Percentiles rank a stretch among this genome's conserved stretches.
phyloP scores from a whole-genome alignment of 225 moss, liverwort and hornwort genomes.

The Physcomitrellopsis africana region DNA sequence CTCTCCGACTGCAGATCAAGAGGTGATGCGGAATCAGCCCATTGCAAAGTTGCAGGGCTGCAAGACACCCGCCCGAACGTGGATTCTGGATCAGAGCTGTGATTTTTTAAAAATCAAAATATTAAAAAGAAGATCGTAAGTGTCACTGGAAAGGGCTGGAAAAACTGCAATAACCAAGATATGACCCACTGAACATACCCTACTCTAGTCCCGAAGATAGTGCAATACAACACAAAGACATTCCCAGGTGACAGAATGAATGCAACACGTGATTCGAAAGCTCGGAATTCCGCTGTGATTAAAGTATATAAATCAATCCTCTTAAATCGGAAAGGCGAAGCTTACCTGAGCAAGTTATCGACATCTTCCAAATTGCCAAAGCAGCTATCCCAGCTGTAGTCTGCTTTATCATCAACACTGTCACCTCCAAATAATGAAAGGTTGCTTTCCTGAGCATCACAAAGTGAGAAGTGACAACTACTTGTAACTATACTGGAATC shows the following conservation, averaged over 20 bases:
- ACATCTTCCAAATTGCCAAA: conserved; percentile 48
- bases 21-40: conserved; percentile 31
- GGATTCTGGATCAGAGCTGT: conserved; percentile 40
- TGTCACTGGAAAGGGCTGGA: not conserved
- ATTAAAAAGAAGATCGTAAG: not conserved
- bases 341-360: conserved; percentile 41
- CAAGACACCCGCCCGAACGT: conserved; percentile 31
- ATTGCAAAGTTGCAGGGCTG: conserved; percentile 35
- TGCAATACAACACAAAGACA: not conserved
- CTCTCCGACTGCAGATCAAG: conserved; percentile 32
- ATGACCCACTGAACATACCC: not conserved
- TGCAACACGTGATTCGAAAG: not conserved
- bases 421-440: conserved; percentile 35
- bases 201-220: not conserved
- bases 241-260: not conserved
- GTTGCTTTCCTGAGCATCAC: conserved; percentile 35
- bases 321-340: not conserved
- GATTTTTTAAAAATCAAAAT: not conserved
- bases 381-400: conserved; percentile 46
- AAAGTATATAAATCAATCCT: not conserved
- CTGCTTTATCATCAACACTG: conserved; percentile 37
- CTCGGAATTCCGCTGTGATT: not conserved
- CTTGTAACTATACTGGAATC: conserved; percentile 38
- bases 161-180: not conserved
- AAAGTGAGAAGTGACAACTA: conserved; percentile 30